Base-by-base conservation (phyloP, 768 basidiomycete species). In the Basidioascus undulatus region DNA sequence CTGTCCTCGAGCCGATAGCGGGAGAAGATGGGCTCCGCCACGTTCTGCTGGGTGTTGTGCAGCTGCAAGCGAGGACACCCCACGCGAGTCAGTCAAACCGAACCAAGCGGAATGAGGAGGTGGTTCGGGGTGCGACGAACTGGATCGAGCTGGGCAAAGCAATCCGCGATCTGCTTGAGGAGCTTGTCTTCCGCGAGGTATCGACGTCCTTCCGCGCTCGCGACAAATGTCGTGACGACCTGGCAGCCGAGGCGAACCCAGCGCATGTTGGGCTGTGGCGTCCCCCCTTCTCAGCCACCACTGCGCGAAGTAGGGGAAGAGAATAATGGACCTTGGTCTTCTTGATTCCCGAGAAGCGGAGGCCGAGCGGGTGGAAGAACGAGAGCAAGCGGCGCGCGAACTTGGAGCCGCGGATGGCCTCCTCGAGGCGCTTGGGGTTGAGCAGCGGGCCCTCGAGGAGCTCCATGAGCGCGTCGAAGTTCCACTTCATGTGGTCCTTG, bases 401-500 rank as follows among this genome's bases (percentile, higher is more conserved):
- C 48, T 80, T 72, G 11, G 79, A 75, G 12, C 75, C 82, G 53
- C 75, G 78, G 53, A 89, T 80, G 3, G 83, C 82, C 58, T 98
- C 92, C 53, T 98, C 89, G 56, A 96, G 67, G 28, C 92, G 66
- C 53, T 81, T 81, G 2, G 83, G 74, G 51, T 86, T 89, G 35
- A 86, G 63, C 42, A 98, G 60, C 2, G 89, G 84, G 0, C 92
- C 92, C 50, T 96, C 84, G 23, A 94, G 68, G 8, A 94, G 62
- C 31, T 87, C 84, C 49, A 79, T 71, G 40, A 96, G 62, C 16
- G 73, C 68, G 10, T 94, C 86, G 53, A 77, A 83, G 50, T 78
- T 79, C 92, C 92, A 98, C 50, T 79, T 84, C 5, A 70, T 69
- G 46, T 80, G 72, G 49, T 94, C 87, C 53, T 82, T 86, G 9